Evolutionary conservation across 2,329 filamentous ascomycete species (phyloP), one percentile per base, ranked within the genome.

Genomic region (Fusarium nygamai): DNA sequence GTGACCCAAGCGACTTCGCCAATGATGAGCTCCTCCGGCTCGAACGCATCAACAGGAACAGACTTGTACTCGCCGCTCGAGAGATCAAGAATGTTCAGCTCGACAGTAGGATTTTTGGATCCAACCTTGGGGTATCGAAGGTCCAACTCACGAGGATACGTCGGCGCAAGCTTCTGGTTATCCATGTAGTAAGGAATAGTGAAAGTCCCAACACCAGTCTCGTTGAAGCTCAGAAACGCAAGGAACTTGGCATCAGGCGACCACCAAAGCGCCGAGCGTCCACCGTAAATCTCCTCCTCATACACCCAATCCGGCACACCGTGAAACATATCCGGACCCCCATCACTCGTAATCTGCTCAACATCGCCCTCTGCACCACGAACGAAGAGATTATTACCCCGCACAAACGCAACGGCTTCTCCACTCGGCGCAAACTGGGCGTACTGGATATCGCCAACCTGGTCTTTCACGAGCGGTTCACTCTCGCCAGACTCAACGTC

Each of bases 241-340:
- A 98, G 83, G 79, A 93, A 97, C 78, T 94, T 92, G 44, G 94
- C 95, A 81, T 96, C 94, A 31, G 92, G 89, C 22, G 94, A 95
- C 93, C 95, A 98, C 96, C 96, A 98, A 2, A 95, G 94, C 4
- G 93, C 94, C 68, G 89, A 94, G 74, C 94, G 93, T 4, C 88
- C 90, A 9, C 86, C 83, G 71, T 98, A 93, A 8, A 84, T 81
- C 64, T 84, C 83, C 67, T 87, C 86, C 80, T 96, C 94, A 76
- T 97, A 97, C 0, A 98, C 96, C 96, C 96, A 92, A 76, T 92
- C 91, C 0, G 90, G 90, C 2, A 92, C 86, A 9, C 85, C 90
- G 67, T 92, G 88, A 82, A 92, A 93, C 74, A 87, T 82, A 78
- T 92, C 89, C 0, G 89, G 87, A 0, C 89, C 86, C 17, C 90